phyloP scores from a whole-genome alignment of 257 asterid species.

The Perilla frutescens region DNA sequence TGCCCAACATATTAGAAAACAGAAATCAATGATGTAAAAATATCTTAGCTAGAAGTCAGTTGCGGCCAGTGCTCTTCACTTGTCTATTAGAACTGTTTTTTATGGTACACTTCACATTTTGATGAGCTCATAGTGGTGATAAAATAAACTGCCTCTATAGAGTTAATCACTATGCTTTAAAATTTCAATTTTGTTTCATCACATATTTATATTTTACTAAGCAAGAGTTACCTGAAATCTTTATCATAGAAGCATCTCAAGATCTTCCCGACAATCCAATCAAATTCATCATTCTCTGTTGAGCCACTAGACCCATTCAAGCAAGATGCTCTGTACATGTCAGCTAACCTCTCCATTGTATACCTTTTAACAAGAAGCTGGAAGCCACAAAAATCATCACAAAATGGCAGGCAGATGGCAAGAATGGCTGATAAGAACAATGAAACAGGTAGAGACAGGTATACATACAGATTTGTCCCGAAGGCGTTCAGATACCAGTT shows the following conservation, averaged over 20 bases:
- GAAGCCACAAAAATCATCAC: slow-evolving; percentile 39
- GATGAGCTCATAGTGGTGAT: slow-evolving; percentile 20
- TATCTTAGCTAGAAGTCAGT: slow-evolving; percentile 21
- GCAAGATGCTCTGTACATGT: slow-evolving; percentile 79
- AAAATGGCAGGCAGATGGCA: slow-evolving; percentile 30
- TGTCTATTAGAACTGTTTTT: slow-evolving; percentile 17
- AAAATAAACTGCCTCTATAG: slow-evolving; percentile 14
- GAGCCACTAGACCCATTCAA: slow-evolving; percentile 48
- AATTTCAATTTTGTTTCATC: slow-evolving; percentile 18
- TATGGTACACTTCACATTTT: slow-evolving; percentile 14
- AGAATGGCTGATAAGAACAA: slow-evolving; percentile 24
- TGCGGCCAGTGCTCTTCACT: slow-evolving; percentile 21
- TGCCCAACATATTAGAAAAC: slow-evolving; percentile 18
- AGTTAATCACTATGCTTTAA: slow-evolving; percentile 1
- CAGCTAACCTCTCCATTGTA: slow-evolving; percentile 93
- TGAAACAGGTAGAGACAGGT: slow-evolving; percentile 27
- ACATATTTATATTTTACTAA: slow-evolving; percentile 15
- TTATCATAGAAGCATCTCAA: slow-evolving; percentile 95
- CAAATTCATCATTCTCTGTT: slow-evolving; percentile 58
- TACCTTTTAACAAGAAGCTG: slow-evolving; percentile 87
- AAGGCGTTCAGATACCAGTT: slow-evolving; percentile 92
- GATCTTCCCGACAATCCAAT: slow-evolving; percentile 91
- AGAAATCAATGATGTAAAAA: background rate
- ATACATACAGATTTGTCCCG: slow-evolving; percentile 93
- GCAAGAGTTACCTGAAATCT: slow-evolving; percentile 81